Evolutionary conservation across 208 protist genomes (phyloP), one percentile per base, ranked within the genome.

Genomic region (Entamoeba histolytica): DNA sequence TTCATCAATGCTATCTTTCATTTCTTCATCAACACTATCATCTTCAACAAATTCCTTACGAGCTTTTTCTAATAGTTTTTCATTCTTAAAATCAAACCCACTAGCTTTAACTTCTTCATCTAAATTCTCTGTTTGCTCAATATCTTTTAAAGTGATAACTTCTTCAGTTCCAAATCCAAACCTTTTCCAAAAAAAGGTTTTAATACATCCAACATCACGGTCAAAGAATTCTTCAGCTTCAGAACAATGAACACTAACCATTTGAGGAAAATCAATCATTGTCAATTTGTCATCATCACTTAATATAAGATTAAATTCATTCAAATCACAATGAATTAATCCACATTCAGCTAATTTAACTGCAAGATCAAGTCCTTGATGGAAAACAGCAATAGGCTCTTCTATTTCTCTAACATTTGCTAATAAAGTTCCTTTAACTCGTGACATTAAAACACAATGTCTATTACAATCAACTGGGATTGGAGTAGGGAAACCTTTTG

Each of bases 241-340:
- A 35, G 61, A 92, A 95, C 99, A 98, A 49, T 96, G 97, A 19
- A 96, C 98, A 10, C 98, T 99, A 15, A 99, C 96, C 98, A 99
- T 99, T 95, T 99, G 98, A 49, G 98, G 98, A 92, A 99, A 99
- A 95, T 99, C 98, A 96, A 99, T 99, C 49, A 99, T 94, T 17
- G 97, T 96, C 3, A 99, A 95, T 31, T 35, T 52, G 23, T 97
- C 96, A 6, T 98, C 96, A 5, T 98, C 96, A 23, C 96, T 97
- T 61, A 99, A 95, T 94, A 99, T 97, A 8, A 99, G 92, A 95
- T 99, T 99, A 96, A 99, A 99, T 95, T 99, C 98, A 95, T 99
- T 99, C 95, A 99, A 99, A 96, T 99, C 98, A 92, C 98, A 96
- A 95, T 99, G 98, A 78, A 99, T 97, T 28, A 99, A 96, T 14